A percentile compares a stretch with the other conserved stretches of the same genome.
Conservation (phyloP, 2,329 filamentous ascomycete genomes). For the Apiospora pterosperma region DNA sequence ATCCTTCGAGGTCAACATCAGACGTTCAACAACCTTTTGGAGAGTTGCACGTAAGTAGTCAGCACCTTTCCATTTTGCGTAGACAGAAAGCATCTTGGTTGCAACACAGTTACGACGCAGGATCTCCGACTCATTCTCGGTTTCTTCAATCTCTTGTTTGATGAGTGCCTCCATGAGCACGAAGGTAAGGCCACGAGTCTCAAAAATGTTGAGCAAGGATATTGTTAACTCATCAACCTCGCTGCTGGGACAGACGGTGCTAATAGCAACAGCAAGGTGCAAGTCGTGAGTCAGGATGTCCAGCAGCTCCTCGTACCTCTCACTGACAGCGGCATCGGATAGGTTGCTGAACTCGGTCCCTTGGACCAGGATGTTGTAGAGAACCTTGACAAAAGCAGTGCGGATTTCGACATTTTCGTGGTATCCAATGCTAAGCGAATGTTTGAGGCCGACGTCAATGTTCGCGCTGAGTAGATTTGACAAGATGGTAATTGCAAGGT, state of each 20-base stretch:
- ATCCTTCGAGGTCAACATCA: constrained; percentile 65
- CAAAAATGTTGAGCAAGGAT: constrained; percentile 66
- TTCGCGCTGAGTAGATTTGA: constrained; percentile 69
- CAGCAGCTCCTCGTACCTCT: constrained; percentile 65
- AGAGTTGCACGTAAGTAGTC: constrained; percentile 61
- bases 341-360: constrained; percentile 69
- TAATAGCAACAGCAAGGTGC: constrained; percentile 60
- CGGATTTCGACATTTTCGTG: constrained; percentile 68
- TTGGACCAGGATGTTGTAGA: constrained; percentile 69
- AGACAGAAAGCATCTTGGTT: constrained; percentile 70
- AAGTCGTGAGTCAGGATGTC: constrained; percentile 62
- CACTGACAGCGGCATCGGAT: constrained; percentile 63
- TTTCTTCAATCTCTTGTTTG: constrained; percentile 66
- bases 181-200: constrained; percentile 61
- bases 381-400: constrained; percentile 66
- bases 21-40: constrained; percentile 62
- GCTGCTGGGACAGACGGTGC: constrained; percentile 61
- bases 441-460: constrained; percentile 68
- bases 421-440: constrained; percentile 67
- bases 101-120: constrained; percentile 66
- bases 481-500: constrained; percentile 63
- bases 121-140: constrained; percentile 66
- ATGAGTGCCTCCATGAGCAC: constrained; percentile 63
- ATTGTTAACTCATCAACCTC: constrained; percentile 69
- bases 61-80: constrained; percentile 68